These are phyloP conservation scores for Penicillium sp. DNA, from an alignment of 2,329 filamentous ascomycete species.

Conservation along the genomic window DNA sequence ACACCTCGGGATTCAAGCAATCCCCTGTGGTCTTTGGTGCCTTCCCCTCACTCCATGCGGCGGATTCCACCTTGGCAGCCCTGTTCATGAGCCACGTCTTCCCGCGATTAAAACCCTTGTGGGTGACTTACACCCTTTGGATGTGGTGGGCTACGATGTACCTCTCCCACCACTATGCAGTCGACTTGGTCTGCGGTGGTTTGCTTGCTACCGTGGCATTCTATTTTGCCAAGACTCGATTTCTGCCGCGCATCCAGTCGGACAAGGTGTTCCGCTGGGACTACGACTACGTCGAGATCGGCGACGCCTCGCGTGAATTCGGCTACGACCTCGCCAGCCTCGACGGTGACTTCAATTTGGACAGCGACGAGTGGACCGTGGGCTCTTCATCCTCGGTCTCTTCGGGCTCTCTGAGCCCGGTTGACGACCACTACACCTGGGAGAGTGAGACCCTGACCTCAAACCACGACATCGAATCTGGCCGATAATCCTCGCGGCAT, in stretches of 20 bases:
- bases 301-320: conserved; percentile 57
- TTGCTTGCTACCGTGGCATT: conserved; percentile 74
- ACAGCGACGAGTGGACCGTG: conserved; percentile 87
- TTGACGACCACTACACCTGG: conserved; percentile 56
- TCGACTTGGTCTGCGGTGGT: conserved; percentile 84
- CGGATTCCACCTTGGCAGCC: conserved; percentile 81
- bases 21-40: conserved; percentile 92
- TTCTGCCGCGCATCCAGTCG: conserved; percentile 74
- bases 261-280: conserved; percentile 92
- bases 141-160: conserved; percentile 99
- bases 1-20: conserved; percentile 86
- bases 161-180: conserved; percentile 92
- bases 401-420: conserved; percentile 61
- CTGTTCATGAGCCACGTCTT: conserved; percentile 93
- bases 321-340: conserved; percentile 57
- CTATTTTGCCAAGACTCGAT: conserved; percentile 76
- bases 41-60: conserved; percentile 89
- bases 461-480: conserved; percentile 41
- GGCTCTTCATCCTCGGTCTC: conserved; percentile 77
- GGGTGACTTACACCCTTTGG: conserved; percentile 83
- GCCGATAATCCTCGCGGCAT: conserved; percentile 29
- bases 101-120: conserved; percentile 74
- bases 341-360: conserved; percentile 56
- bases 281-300: conserved; percentile 88
- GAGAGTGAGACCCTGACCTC: conserved; percentile 41